Conservation (phyloP, 2,329 filamentous ascomycete genomes). For the Ceratocystis colombiana region DNA sequence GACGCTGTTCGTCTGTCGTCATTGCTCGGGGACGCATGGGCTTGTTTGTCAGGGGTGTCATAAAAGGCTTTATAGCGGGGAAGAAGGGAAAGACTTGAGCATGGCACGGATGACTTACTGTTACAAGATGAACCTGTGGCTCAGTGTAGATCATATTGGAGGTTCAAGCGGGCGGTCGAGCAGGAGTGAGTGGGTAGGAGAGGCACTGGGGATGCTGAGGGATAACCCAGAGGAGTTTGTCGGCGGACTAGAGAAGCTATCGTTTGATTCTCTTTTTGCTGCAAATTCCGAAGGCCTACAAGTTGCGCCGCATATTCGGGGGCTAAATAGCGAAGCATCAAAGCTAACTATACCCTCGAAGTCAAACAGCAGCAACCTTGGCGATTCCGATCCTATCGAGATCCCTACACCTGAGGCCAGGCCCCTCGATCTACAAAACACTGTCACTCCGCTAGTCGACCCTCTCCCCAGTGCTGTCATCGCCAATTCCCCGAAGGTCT, state of each 20-base stretch:
- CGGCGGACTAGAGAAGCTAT: not conserved
- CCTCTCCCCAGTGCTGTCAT: too few relatives aligned
- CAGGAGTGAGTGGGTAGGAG: not conserved
- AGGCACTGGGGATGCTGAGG: not conserved
- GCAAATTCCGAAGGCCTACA: too few relatives aligned
- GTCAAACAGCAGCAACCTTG: too few relatives aligned
- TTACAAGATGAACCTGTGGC: not conserved
- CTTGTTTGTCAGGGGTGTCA: not conserved
- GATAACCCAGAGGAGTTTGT: not conserved
- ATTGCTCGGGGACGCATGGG: not conserved
- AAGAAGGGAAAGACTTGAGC: not conserved
- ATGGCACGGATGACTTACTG: not conserved
- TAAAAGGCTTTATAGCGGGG: not conserved
- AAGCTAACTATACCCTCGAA: too few relatives aligned
- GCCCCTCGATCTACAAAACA: too few relatives aligned
- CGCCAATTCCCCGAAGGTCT: too few relatives aligned
- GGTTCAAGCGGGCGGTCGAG: not conserved
- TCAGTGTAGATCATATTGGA: not conserved
- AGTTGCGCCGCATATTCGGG: too few relatives aligned
- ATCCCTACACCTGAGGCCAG: too few relatives aligned
- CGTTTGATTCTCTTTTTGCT: not conserved
- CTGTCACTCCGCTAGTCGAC: too few relatives aligned
- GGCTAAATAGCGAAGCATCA: too few relatives aligned
- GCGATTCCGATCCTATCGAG: too few relatives aligned
- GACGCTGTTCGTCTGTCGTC: not conserved